A percentile compares a stretch with the other conserved stretches of the same genome.
Conservation (phyloP, 345 rosid genomes). For the Citrus australasica region DNA sequence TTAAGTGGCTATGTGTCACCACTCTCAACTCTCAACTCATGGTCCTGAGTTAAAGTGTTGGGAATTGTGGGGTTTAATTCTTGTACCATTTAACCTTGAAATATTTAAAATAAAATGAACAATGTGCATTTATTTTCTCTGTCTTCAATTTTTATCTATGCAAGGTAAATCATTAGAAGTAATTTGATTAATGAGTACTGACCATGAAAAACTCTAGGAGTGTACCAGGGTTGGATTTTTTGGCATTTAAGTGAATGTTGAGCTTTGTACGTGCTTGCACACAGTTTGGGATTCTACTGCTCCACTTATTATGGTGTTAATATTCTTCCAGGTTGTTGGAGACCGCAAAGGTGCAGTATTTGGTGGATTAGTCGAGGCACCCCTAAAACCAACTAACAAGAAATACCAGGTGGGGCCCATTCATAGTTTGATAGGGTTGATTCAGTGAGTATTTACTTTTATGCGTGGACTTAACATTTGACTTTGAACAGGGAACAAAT, state of each 20-base stretch:
- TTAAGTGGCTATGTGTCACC: neutral
- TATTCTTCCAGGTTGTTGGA: conserved; percentile 69
- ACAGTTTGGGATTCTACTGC: neutral
- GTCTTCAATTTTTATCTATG: neutral
- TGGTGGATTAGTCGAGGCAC: conserved; percentile 96
- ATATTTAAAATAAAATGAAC: neutral
- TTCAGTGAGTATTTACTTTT: neutral
- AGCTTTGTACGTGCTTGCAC: neutral
- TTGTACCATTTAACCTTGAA: neutral
- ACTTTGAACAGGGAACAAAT: conserved; percentile 70
- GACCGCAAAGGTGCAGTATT: conserved; percentile 88
- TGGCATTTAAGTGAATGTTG: neutral
- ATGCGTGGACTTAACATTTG: conserved; percentile 13
- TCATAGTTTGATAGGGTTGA: conserved; percentile 3
- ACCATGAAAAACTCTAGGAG: neutral
- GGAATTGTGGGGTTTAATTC: neutral
- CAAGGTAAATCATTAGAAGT: neutral
- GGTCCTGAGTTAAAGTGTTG: neutral
- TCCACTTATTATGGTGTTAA: neutral
- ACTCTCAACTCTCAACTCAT: neutral
- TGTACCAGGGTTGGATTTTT: neutral
- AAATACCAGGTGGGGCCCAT: conserved; percentile 70
- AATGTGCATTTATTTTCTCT: neutral
- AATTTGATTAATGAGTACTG: neutral
- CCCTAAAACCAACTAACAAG: conserved; percentile 70